Evolutionary conservation across 495 filamentous ascomycete genomes (phyloP).

Genomic region (Recurvomyces mirabilis): DNA sequence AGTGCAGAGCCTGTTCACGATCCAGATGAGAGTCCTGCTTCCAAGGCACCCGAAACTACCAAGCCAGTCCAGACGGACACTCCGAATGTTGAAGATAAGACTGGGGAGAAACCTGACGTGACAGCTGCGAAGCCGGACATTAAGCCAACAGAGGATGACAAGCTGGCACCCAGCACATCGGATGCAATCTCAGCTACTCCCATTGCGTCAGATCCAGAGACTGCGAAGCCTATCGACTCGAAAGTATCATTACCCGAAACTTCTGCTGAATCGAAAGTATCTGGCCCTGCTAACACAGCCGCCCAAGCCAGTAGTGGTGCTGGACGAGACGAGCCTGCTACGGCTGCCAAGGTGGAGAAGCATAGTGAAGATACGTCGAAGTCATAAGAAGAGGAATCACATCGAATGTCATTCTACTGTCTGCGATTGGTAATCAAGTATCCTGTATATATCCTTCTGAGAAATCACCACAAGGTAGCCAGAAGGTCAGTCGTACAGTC

Average conservation of each 20-base stretch:
- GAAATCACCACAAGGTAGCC: no score
- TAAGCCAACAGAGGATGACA: no score
- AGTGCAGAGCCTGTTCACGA: background rate
- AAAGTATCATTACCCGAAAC: background rate
- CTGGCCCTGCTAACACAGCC: background rate
- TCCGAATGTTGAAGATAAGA: background rate
- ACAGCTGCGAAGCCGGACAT: no score
- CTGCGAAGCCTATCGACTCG: background rate
- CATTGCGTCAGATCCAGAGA: no score
- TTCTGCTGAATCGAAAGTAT: background rate
- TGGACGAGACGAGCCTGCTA: background rate
- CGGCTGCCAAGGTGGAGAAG: background rate
- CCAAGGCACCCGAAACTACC: conserved; percentile 3
- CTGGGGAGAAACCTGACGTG: background rate
- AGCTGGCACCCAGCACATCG: no score
- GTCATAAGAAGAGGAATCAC: no score
- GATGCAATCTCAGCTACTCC: no score
- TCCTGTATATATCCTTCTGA: no score
- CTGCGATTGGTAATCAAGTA: no score
- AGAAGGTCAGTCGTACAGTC: no score
- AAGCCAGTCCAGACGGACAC: background rate
- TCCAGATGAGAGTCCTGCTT: conserved; percentile 12
- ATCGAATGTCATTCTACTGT: no score
- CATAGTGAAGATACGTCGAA: background rate
- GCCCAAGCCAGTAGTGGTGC: background rate